Base-by-base conservation (phyloP, 768 basidiomycete species). In the Lactifluus hygrophoroides region DNA sequence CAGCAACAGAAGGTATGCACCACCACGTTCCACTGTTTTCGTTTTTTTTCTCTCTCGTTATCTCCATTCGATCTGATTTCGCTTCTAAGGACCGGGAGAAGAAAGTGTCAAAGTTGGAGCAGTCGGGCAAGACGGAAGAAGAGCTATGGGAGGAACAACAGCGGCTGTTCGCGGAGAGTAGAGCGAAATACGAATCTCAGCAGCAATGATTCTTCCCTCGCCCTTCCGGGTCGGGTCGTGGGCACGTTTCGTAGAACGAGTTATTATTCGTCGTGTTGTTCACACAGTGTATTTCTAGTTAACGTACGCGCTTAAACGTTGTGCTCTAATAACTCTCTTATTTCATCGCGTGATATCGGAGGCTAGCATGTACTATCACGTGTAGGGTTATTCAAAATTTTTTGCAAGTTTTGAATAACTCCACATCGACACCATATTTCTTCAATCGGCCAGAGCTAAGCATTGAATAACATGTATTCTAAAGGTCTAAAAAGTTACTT, bases 101-200 rank as follows among this genome's bases (percentile, higher is more conserved):
- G 80, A 95, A 95, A 72, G 86, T 87, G 27, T 90, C 91, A 35
- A 92, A 94, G 72, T 81, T 88, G 65, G 87, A 91, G 64, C 82
- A 86, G 64, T 90, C 88, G 43, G 95, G 94, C 38, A 74, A 96
- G 74, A 88, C 92, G 8, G 85, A 92, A 66, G 95, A 93, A 69
- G 92, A 99, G 67, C 80, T 97, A 28, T 73, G 86, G 35, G 85
- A 82, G 58, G 81, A 87, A 68, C 96, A 99, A 72, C 90, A 97
- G 69, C 81, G 83, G 63, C 76, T 99, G 25, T 98, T 99, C 66
- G 94, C 94, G n/a, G 85, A 85, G 45, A 91, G 90, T 70, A 82
- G 89, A 64, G 88, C 87, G 38, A 88, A 80, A 74, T 90, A 81
- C 69, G 81, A 84, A 66, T 82, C 83, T 71, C 79, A 72, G 71